Percentiles rank a stretch among this genome's conserved stretches.
Conservation (phyloP, 345 rosid genomes). For the Syzygium oleosum region DNA sequence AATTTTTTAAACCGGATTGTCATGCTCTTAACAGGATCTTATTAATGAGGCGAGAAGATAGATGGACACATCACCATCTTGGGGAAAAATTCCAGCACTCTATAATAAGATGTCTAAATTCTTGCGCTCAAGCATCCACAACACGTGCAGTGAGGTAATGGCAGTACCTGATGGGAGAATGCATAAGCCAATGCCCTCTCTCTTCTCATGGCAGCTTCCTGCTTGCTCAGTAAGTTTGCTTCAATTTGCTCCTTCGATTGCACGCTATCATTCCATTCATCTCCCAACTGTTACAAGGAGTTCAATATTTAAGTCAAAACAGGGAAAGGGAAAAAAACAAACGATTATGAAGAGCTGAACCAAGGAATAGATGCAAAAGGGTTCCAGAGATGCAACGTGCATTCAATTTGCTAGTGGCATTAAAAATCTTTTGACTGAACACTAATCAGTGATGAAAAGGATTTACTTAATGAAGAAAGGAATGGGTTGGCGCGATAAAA, state of each 20-base stretch:
- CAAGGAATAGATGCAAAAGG: background rate
- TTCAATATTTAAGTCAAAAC: background rate
- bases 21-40: background rate
- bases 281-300: slow-evolving; percentile 29
- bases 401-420: background rate
- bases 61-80: background rate
- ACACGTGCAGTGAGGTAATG: background rate
- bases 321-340: background rate
- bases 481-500: background rate
- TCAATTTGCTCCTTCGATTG: slow-evolving; percentile 68
- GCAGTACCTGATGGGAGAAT: slow-evolving; percentile 71
- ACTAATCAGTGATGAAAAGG: background rate
- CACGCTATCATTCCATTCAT: slow-evolving; percentile 60
- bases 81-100: background rate
- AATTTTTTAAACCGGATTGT: background rate
- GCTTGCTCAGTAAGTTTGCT: slow-evolving; percentile 45
- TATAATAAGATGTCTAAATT: background rate
- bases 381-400: background rate
- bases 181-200: slow-evolving; percentile 90
- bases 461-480: background rate
- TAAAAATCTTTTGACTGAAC: background rate
- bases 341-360: background rate
- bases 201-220: slow-evolving; percentile 80
- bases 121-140: background rate
- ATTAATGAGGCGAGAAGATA: background rate